These are phyloP conservation scores for Leishmania arabica DNA, from an alignment of 208 protist species.

Conservation along the genomic window DNA sequence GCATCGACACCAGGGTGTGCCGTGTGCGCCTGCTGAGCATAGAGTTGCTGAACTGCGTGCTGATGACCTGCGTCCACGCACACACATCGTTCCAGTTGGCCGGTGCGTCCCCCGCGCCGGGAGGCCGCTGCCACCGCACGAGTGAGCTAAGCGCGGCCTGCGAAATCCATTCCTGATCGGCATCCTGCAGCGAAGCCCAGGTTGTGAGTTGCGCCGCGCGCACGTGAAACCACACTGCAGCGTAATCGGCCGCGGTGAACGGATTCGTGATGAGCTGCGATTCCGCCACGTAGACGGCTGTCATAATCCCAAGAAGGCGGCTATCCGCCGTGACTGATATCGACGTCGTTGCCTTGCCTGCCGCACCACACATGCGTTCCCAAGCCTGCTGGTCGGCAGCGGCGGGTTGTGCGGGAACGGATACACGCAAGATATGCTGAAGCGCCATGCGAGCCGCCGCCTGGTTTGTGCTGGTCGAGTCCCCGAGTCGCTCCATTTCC, in stretches of 20 bases:
- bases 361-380: constrained; percentile 9
- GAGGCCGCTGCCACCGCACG: constrained; percentile 11
- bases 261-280: constrained; percentile 28
- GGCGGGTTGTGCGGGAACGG: background rate
- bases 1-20: constrained; percentile 52
- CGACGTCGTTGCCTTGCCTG: background rate
- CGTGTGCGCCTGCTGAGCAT: constrained; percentile 52
- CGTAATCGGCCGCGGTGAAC: constrained; percentile 31
- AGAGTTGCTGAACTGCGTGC: constrained; percentile 38
- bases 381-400: constrained; percentile 20
- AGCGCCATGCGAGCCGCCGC: constrained; percentile 8
- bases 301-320: constrained; percentile 9
- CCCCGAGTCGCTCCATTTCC: constrained; percentile 25
- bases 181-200: constrained; percentile 42
- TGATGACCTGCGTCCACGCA: constrained; percentile 40
- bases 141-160: constrained; percentile 9
- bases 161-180: constrained; percentile 2
- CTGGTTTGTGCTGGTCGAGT: constrained; percentile 1
- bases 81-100: constrained; percentile 36
- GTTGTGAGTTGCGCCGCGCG: constrained; percentile 61
- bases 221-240: constrained; percentile 49
- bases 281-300: constrained; percentile 40
- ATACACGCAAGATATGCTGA: constrained; percentile 8
- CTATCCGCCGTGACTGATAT: background rate
- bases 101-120: background rate